phyloP scores from a whole-genome alignment of 1,284 basidiomycete species.

The Macrocystidia cucumis region DNA sequence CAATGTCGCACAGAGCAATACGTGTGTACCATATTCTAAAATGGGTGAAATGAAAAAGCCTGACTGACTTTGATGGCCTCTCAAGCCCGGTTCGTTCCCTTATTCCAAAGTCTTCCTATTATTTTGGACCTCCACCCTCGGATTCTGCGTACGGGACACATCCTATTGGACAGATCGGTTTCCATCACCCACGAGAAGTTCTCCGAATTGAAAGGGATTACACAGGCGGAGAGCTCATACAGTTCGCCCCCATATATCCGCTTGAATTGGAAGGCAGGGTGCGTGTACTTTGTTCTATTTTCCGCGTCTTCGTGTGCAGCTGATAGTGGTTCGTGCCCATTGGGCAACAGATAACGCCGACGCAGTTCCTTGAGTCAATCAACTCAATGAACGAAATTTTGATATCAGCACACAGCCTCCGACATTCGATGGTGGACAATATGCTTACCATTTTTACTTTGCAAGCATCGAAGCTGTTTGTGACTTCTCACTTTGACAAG shows the following conservation, averaged over 20 bases:
- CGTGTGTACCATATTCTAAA: constrained; percentile 16
- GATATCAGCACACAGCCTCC: constrained; percentile 69
- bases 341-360: constrained; percentile 61
- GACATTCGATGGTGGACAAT: constrained; percentile 60
- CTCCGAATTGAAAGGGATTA: constrained; percentile 81
- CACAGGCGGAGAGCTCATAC: constrained; percentile 69
- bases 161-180: constrained; percentile 72
- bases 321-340: constrained; percentile 8
- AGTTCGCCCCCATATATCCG: constrained; percentile 76
- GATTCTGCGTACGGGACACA: constrained; percentile 69
- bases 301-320: constrained; percentile 7
- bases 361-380: constrained; percentile 78
- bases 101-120: constrained; percentile 73
- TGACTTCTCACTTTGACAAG: constrained; percentile 69
- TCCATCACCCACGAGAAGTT: constrained; percentile 81
- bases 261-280: constrained; percentile 80
- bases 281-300: constrained; percentile 21
- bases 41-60: constrained; percentile 5
- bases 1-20: constrained; percentile 22
- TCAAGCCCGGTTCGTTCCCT: constrained; percentile 35
- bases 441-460: constrained; percentile 63
- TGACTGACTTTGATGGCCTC: constrained; percentile 8
- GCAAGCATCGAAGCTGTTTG: constrained; percentile 60
- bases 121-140: constrained; percentile 70
- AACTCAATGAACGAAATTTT: constrained; percentile 78